Evolutionary conservation across 2,329 filamentous ascomycete species (phyloP).

Genomic region (Colletotrichum tofieldiae): DNA sequence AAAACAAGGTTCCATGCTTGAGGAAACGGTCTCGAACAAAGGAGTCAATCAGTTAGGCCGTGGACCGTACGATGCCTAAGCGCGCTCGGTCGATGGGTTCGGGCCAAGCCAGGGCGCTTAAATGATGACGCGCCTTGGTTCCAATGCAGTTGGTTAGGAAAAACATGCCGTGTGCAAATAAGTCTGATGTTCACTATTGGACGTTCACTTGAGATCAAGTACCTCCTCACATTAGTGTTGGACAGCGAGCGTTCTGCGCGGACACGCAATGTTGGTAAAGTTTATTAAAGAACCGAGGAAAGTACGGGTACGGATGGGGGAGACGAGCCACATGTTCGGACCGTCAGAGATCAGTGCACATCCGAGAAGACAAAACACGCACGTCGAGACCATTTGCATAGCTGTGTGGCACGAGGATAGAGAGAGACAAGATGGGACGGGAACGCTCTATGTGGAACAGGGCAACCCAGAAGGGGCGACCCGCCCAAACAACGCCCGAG

Average conservation of each 20-base stretch:
- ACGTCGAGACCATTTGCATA: conserved; percentile 1
- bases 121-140: neutral
- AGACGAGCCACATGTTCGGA: conserved; percentile 30
- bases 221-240: neutral
- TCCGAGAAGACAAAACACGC: conserved; percentile 17
- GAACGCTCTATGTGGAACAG: conserved; percentile 16
- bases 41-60: neutral
- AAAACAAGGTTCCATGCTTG: neutral
- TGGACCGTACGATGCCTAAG: conserved; percentile 18
- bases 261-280: neutral
- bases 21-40: neutral
- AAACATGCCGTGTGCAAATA: neutral
- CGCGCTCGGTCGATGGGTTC: conserved; percentile 12
- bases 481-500: neutral
- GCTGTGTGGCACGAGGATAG: conserved; percentile 4
- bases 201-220: neutral
- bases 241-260: neutral
- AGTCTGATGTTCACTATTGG: neutral
- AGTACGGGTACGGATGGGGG: conserved; percentile 3
- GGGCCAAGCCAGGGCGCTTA: conserved; percentile 25
- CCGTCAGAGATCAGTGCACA: conserved; percentile 15
- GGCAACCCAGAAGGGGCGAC: neutral
- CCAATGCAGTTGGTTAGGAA: neutral
- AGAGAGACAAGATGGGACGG: conserved; percentile 26
- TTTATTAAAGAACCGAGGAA: neutral